Conservation (phyloP, 2,329 filamentous ascomycete species). For the Dendrostoma leiphaemia region DNA sequence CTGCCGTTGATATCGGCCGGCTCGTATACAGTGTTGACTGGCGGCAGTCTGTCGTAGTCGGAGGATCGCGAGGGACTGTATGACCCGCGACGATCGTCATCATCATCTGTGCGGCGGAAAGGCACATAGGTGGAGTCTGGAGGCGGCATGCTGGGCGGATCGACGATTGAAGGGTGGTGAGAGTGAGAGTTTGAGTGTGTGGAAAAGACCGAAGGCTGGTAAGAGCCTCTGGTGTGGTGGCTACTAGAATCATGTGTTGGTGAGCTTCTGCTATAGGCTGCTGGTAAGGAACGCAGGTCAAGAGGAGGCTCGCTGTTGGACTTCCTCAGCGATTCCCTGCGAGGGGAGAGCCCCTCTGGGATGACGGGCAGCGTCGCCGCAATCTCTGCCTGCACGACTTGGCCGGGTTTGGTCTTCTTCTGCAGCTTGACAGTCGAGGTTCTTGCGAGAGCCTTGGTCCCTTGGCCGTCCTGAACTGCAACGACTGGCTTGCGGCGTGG, state of each 20-base stretch:
- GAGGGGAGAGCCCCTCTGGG: conserved; percentile 48
- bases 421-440: conserved; percentile 50
- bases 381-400: conserved; percentile 32
- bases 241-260: conserved; percentile 41
- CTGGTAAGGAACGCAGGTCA: conserved; percentile 6
- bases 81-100: conserved; percentile 50
- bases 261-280: conserved; percentile 36
- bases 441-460: conserved; percentile 17
- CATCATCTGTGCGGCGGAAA: conserved; percentile 47
- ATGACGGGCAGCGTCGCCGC: conserved; percentile 45
- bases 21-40: conserved; percentile 74
- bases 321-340: conserved; percentile 38
- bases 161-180: conserved; percentile 51
- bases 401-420: conserved; percentile 35
- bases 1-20: conserved; percentile 85
- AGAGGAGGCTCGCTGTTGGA: conserved; percentile 24
- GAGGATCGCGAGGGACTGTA: conserved; percentile 16
- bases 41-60: conserved; percentile 61
- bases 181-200: conserved; percentile 35
- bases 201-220: conserved; percentile 53
- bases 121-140: conserved; percentile 63
- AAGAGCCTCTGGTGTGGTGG: conserved; percentile 43
- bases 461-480: conserved; percentile 12
- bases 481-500: conserved; percentile 13
- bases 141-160: conserved; percentile 59